Percentiles rank a stretch among this genome's conserved stretches.
Conservation (phyloP, 345 rosid species). For the Lepidium sativum region DNA sequence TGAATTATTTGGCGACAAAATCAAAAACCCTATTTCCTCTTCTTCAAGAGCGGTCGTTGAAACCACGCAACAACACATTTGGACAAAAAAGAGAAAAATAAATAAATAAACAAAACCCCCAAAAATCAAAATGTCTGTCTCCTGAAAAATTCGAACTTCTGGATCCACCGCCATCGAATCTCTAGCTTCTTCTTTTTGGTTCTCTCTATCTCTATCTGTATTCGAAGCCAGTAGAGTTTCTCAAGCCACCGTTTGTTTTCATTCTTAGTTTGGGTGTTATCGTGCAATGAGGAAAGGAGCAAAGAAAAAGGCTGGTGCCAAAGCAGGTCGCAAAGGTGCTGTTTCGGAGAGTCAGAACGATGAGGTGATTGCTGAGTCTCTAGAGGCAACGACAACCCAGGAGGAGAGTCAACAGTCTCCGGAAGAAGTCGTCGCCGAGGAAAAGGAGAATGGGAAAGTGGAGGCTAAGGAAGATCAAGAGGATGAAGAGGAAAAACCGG, state of each 20-base stretch:
- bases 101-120: background rate
- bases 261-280: background rate
- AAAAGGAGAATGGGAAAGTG: slow-evolving; percentile 6
- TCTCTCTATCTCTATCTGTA: background rate
- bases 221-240: slow-evolving; percentile 5
- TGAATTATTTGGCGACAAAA: background rate
- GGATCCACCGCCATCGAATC: slow-evolving; percentile 30
- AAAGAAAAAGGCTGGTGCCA: slow-evolving; percentile 34
- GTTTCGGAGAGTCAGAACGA: slow-evolving; percentile 12
- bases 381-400: slow-evolving; percentile 6
- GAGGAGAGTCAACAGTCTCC: slow-evolving; percentile 20
- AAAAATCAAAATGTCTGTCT: slow-evolving; percentile 1
- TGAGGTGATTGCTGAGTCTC: slow-evolving; percentile 17
- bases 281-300: slow-evolving; percentile 40
- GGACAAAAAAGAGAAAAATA: background rate
- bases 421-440: background rate
- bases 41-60: background rate
- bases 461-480: background rate
- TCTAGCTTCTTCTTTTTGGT: slow-evolving; percentile 3
- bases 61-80: background rate
- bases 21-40: slow-evolving; percentile 4
- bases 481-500: background rate
- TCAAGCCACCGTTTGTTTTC: background rate
- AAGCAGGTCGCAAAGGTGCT: slow-evolving; percentile 19
- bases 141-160: slow-evolving; percentile 25